Conservation (phyloP, 164 flowering plant species). For the Nelumbo lutea region DNA sequence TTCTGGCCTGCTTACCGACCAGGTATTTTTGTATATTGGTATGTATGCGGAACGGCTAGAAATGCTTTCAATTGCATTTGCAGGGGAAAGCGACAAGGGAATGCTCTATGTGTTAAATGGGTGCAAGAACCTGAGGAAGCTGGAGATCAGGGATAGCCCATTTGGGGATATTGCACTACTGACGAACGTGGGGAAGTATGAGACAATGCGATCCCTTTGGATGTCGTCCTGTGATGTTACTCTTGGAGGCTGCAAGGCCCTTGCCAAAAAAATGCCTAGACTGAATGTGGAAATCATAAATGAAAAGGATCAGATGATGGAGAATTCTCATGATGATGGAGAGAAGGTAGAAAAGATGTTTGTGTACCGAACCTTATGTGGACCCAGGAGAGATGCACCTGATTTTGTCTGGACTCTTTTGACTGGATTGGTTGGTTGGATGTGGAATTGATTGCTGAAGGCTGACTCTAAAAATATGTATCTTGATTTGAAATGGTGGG, state of each 20-base stretch:
- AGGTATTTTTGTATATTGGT: constrained; percentile 81
- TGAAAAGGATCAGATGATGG: constrained; percentile 41
- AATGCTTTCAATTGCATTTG: constrained; percentile 91
- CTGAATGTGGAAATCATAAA: constrained; percentile 84
- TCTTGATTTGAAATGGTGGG: too few relatives aligned
- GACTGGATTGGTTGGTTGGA: constrained; percentile 4
- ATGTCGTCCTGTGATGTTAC: constrained; percentile 91
- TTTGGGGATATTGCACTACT: constrained; percentile 77
- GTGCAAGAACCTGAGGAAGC: constrained; percentile 78
- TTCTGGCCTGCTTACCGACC: constrained; percentile 78
- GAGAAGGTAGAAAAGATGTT: constrained; percentile 77
- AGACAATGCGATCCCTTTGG: constrained; percentile 99
- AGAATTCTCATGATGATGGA: constrained; percentile 25
- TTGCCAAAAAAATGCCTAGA: constrained; percentile 67
- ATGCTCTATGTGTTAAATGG: constrained; percentile 81
- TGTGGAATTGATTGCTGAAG: not conserved
- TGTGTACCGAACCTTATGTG: constrained; percentile 68
- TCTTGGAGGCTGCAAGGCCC: constrained; percentile 67
- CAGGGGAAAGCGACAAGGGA: constrained; percentile 80
- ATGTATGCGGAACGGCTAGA: constrained; percentile 85
- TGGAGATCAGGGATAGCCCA: constrained; percentile 84
- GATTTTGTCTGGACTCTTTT: constrained; percentile 70
- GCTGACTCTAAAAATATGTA: too few relatives aligned
- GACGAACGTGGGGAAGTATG: constrained; percentile 76
- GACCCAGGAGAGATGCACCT: constrained; percentile 69